Base-by-base conservation (phyloP, 371 early-diverging fungal species). In the Mucor circinelloides region DNA sequence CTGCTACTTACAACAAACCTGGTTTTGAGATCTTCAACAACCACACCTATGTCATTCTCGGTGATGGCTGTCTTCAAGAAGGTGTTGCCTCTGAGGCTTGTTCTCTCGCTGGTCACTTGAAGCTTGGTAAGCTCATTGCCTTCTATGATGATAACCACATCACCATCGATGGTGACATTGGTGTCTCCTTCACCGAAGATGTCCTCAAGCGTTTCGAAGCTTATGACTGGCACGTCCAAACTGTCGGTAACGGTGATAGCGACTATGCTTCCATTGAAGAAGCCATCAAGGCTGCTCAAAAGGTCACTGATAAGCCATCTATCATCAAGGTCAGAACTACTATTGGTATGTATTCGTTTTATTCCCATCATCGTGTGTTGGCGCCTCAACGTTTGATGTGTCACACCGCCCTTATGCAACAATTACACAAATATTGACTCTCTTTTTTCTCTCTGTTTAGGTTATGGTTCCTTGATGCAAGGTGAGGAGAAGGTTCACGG, bases 21-120 rank as follows among this genome's bases (percentile, higher is more conserved):
- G 93, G 88, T 50, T 97, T 84, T 81, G 86, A 86, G 15, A 75
- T 98, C 34, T 85, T 98, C 71, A 87, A 92, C 76, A 94, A 95
- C 86, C 78, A 90, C 73, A 95, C 95, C 30, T 99, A 91, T 68
- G 88, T 89, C 66, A 87, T 99, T 61, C 80, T 91, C 46, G 99
- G 99, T 70, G 99, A 99, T 81, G 99, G 99, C 40, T 99, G 99
- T 87, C 85, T 98, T 72, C 99, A 99, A 83, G 99, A 99, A 85
- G 99, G 99, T 84, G 95, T 99, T 44, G 82, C 94, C 28, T 90
- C 95, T 55, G 99, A 99, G 81, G 97, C 99, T 25, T 86, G 88
- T 74, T 96, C 99, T 17, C 84, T 99, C 58, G 99, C 99, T 42
- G 99, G 99, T 32, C 74, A 99, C 78, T 84, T 97, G 74, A 78